phyloP scores from a whole-genome alignment of 306 rosid genomes.

The Cicer judaicum region DNA sequence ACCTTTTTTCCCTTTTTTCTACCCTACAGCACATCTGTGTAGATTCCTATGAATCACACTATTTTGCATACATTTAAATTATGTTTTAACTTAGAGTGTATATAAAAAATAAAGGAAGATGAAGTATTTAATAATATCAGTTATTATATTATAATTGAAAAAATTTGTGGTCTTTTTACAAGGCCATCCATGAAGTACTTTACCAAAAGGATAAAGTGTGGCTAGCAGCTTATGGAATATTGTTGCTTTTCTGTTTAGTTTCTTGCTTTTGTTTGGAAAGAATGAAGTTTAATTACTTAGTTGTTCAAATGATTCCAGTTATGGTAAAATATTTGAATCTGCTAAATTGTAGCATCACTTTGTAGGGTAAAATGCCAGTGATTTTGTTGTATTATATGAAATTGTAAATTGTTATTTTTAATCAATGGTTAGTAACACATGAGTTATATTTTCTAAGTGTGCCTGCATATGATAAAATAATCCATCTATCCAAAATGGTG shows the following conservation, averaged over 20 bases:
- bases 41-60: constrained; percentile 39
- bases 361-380: neutral
- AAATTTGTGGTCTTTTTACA: neutral
- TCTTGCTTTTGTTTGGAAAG: constrained; percentile 12
- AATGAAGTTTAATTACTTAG: constrained; percentile 33
- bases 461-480: constrained; percentile 28
- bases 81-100: neutral
- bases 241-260: constrained; percentile 19
- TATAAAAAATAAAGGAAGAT: neutral
- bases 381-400: constrained; percentile 9
- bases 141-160: neutral
- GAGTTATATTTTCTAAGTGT: neutral
- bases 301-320: constrained; percentile 5
- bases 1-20: constrained; percentile 13
- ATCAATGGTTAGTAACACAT: constrained; percentile 14
- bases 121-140: neutral
- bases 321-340: constrained; percentile 29
- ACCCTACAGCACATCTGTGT: constrained; percentile 30
- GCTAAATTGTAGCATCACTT: constrained; percentile 21
- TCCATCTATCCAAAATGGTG: too few relatives aligned
- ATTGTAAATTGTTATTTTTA: constrained; percentile 18
- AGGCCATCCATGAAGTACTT: neutral
- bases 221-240: constrained; percentile 10
- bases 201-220: neutral
- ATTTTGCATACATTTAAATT: neutral